These are phyloP conservation scores for Phellinidium pouzarii DNA, from an alignment of 1,284 basidiomycete species.

Conservation along the genomic window DNA sequence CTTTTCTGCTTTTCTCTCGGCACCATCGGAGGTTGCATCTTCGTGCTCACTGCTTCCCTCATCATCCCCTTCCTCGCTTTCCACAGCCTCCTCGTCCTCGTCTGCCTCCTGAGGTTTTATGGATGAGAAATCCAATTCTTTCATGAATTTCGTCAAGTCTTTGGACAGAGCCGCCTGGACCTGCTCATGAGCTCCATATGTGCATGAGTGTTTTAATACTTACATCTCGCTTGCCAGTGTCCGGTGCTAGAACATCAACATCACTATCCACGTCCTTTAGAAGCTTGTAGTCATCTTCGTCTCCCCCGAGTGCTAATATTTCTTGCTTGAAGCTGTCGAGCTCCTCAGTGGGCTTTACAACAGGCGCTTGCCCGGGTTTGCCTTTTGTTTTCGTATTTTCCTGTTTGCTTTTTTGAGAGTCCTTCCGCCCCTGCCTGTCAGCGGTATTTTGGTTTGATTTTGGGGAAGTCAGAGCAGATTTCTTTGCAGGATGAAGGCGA, in stretches of 20 bases:
- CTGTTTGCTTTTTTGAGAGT: constrained; percentile 2
- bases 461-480: background rate
- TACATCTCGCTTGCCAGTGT: constrained; percentile 24
- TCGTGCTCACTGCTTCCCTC: constrained; percentile 10
- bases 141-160: constrained; percentile 55
- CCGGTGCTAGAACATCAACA: constrained; percentile 28
- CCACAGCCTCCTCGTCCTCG: constrained; percentile 29
- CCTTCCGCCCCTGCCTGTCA: background rate
- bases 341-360: background rate
- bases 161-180: constrained; percentile 39
- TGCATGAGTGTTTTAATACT: constrained; percentile 8
- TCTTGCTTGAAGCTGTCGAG: constrained; percentile 20
- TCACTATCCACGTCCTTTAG: constrained; percentile 38
- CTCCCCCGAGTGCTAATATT: constrained; percentile 44
- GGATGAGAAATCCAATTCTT: constrained; percentile 41
- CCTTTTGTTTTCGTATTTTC: constrained; percentile 1
- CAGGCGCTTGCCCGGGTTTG: no score
- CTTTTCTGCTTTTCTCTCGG: constrained; percentile 24
- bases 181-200: background rate
- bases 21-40: constrained; percentile 23
- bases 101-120: constrained; percentile 25
- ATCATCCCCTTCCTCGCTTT: constrained; percentile 16
- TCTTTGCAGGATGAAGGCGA: constrained; percentile 11
- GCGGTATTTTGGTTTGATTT: background rate
- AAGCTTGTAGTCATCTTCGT: constrained; percentile 43